Base-by-base conservation (phyloP, 306 rosid species). In the Alnus glutinosa region DNA sequence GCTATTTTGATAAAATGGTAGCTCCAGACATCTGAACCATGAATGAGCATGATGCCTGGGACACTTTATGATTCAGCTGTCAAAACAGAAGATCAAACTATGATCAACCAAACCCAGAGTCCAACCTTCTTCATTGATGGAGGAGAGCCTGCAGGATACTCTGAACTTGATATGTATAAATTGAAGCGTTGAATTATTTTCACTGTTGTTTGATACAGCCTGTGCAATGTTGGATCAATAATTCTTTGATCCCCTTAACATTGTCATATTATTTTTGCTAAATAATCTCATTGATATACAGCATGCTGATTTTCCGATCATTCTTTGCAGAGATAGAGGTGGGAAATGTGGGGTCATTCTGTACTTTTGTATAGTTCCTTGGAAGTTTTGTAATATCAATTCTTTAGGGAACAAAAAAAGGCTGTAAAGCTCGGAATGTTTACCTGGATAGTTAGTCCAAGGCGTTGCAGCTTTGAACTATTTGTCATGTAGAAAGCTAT, bases 181-280 rank as follows among this genome's bases (percentile, higher is more conserved):
- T 83, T 83, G 83, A 71, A 52, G 71, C 85, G 81, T 47, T 68
- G 68, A 59, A 72, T 83, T 69, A 78, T 82, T 80, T 87, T 78
- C 44, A 59, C 80, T 80, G 37, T 30, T 2, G 54, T 78, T 84
- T 63, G 82, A 73, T 78, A 72, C 81, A 69, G 84, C 74, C 73
- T 82, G 81, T 16, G 70, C 55, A 51, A 51, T 74, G 52, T 52
- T 63, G 75, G 75, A 37, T 80, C 79, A 67, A 80, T 44, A 42
- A 19, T 15, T 34, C 11, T 44, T 79, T 80, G 75, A 66, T 64
- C 79, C 85, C 50, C 14, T 49, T 34, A 4, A 67, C 75, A 71
- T 69, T 82, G 59, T 52, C 55, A 15, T 55, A 46, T 79, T 71
- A 48, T 74, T 75, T 68, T 61, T 79, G 82, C 74, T 42, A 32